These are phyloP conservation scores for Triangularia verruculosa DNA, from an alignment of 2,329 filamentous ascomycete species.

Conservation along the genomic window DNA sequence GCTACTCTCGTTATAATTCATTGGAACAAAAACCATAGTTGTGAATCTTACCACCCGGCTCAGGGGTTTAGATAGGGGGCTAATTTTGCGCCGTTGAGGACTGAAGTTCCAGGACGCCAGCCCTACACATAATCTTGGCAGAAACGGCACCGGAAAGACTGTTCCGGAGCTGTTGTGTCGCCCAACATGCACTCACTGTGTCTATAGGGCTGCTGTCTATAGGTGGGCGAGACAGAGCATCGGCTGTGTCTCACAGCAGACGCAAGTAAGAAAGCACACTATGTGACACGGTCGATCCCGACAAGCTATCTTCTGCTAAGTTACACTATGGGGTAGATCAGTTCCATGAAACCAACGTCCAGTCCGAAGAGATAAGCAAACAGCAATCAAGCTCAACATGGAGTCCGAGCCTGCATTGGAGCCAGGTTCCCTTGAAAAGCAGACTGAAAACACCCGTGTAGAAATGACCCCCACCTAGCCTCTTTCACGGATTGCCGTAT, in stretches of 20 bases:
- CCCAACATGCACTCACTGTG: neutral
- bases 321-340: neutral
- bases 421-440: too few species aligned
- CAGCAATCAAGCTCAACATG: too few species aligned
- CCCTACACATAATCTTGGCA: neutral
- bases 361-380: too few species aligned
- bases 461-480: neutral
- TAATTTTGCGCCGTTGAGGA: too few species aligned
- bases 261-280: neutral
- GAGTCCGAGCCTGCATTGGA: too few species aligned
- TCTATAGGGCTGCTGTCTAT: neutral
- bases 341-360: too few species aligned
- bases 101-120: neutral
- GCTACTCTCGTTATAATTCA: too few species aligned
- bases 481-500: too few species aligned
- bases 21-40: too few species aligned
- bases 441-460: neutral
- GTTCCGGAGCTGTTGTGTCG: neutral
- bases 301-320: neutral
- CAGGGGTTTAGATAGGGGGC: too few species aligned
- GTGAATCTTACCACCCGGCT: too few species aligned
- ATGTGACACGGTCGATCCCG: neutral
- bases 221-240: neutral
- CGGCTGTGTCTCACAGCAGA: neutral
- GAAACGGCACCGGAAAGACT: neutral